Base-by-base conservation (phyloP, 805 yeast genomes). In the Lipomyces yamadae region DNA sequence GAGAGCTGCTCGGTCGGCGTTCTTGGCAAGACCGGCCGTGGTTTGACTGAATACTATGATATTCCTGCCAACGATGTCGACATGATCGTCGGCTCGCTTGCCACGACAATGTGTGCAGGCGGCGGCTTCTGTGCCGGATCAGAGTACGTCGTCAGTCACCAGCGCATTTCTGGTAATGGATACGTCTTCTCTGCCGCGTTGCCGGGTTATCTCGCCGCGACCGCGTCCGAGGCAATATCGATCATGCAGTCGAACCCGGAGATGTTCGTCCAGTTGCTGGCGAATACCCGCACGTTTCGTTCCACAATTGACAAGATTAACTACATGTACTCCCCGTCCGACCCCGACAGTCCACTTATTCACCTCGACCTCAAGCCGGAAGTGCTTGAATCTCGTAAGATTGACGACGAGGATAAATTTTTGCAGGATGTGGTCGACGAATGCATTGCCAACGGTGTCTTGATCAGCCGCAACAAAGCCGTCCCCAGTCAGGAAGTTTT, bases 51-150 rank as follows among this genome's bases (percentile, higher is more conserved):
- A 78, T 87, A 85, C 75, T 89, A 76, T 71, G 84, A 82, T 57
- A 81, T 93, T 72, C 84, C 87, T 65, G 86, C 97, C 71, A 74
- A 75, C 5, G 90, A 89, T 58, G 82, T 95, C 68, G 95, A 94
- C 72, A 87, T 95, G 69, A 91, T 97, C 8, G 84, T 92, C 61
- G 97, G 98, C 33, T 86, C 97, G 1, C 78, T 95, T 82, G 95
- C 97, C 15, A 83, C 84, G 56, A 82, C 96, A 0, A 83, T 94
- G 70, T 94, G 92, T 7, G 83, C 95, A 0, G 87, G 94, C 60
- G 99, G 99, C 70, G 98, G 97, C 0, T 94, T 91, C 80, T 95
- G 97, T 76, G 90, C 91, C 35, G 99, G 98, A 65, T 88, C 85
- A 54, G 78, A 81, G 33, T 88, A 88, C 63, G 91, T 95, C 92